A percentile compares a stretch with the other conserved stretches of the same genome.
Evolutionary conservation across 1,139 yeast genomes (phyloP).

Genomic region (Hansenula sp.): DNA sequence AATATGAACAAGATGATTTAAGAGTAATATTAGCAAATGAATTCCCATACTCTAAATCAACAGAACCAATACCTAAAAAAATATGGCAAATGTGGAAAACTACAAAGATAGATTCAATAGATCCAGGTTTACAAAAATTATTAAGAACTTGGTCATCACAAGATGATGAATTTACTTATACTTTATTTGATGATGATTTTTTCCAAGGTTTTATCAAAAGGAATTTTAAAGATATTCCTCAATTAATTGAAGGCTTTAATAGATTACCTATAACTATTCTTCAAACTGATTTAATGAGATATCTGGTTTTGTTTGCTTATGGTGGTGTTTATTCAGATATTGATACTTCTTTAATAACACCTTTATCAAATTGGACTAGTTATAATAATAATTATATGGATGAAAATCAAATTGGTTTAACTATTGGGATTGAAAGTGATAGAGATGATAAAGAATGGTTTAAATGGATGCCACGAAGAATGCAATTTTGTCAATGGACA

Average conservation of each 20-base stretch:
- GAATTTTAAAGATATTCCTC: conserved; percentile 64
- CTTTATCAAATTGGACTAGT: conserved; percentile 7
- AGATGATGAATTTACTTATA: not conserved
- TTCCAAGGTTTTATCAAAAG: conserved; percentile 58
- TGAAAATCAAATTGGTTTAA: conserved; percentile 48
- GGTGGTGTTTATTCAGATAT: conserved; percentile 91
- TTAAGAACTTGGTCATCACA: conserved; percentile 3
- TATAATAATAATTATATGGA: conserved; percentile 17
- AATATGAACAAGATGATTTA: conserved; percentile 5
- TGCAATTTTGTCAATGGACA: conserved; percentile 76
- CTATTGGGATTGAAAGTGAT: conserved; percentile 87
- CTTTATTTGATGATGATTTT: conserved; percentile 61
- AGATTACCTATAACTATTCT: conserved; percentile 70
- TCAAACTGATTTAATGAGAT: conserved; percentile 85
- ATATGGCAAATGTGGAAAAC: conserved; percentile 7
- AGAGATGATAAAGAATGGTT: conserved; percentile 76
- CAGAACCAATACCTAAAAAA: not conserved
- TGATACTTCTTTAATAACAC: conserved; percentile 44
- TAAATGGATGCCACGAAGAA: conserved; percentile 57
- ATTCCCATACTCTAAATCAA: conserved; percentile 12
- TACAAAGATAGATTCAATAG: conserved; percentile 3
- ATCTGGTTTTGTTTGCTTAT: conserved; percentile 71
- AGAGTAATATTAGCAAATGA: conserved; percentile 9
- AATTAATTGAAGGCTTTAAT: conserved; percentile 69
- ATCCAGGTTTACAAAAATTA: conserved; percentile 3